These are phyloP conservation scores for Sclerotiophoma versabilis DNA, from an alignment of 2,329 filamentous ascomycete species.

Conservation along the genomic window DNA sequence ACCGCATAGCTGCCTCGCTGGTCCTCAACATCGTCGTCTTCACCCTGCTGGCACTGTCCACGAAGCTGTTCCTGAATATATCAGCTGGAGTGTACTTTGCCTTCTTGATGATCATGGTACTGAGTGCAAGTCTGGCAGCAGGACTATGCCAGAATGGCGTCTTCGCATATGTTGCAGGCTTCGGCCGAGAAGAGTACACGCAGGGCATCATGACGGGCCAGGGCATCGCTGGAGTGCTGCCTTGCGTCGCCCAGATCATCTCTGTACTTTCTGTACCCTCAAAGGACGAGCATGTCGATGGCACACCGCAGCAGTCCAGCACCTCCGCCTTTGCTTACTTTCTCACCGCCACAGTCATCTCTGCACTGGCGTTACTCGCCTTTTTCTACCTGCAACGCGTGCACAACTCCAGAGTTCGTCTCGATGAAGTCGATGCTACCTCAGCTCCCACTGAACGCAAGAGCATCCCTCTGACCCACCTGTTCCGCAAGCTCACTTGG, in stretches of 20 bases:
- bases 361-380: conserved; percentile 70
- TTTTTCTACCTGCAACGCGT: conserved; percentile 76
- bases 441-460: conserved; percentile 46
- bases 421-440: conserved; percentile 35
- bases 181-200: conserved; percentile 86
- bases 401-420: conserved; percentile 43
- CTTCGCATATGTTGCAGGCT: conserved; percentile 88
- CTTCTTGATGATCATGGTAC: conserved; percentile 84
- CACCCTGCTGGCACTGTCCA: conserved; percentile 79
- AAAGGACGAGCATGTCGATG: conserved; percentile 48
- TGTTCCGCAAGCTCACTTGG: conserved; percentile 82
- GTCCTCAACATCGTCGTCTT: conserved; percentile 80
- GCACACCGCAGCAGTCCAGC: conserved; percentile 54
- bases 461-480: conserved; percentile 65
- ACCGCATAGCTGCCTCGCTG: conserved; percentile 80
- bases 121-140: conserved; percentile 77
- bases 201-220: conserved; percentile 97
- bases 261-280: conserved; percentile 75
- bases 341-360: conserved; percentile 82
- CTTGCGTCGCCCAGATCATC: conserved; percentile 84
- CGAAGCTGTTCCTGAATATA: conserved; percentile 68
- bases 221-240: conserved; percentile 88
- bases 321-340: conserved; percentile 90
- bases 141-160: conserved; percentile 92
- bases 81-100: conserved; percentile 74